phyloP scores from a whole-genome alignment of 2,329 filamentous ascomycete species.

The Penicillium sclerotiorum region DNA sequence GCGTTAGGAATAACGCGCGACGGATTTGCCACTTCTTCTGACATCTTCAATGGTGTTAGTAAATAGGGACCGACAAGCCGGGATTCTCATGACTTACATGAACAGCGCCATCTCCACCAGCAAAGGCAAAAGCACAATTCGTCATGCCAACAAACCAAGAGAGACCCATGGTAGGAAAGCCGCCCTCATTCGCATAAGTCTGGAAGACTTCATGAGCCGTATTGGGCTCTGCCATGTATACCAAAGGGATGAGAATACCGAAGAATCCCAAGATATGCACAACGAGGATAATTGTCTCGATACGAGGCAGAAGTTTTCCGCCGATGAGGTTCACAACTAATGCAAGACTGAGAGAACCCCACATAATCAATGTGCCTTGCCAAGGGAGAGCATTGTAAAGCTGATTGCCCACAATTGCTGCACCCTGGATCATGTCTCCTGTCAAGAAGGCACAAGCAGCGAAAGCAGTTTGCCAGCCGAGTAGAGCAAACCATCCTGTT shows the following conservation, averaged over 20 bases:
- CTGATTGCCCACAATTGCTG: constrained; percentile 40
- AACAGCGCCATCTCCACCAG: constrained; percentile 42
- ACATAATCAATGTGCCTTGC: constrained; percentile 55
- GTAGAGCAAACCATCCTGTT: constrained; percentile 44
- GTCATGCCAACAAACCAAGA: constrained; percentile 44
- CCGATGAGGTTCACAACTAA: constrained; percentile 49
- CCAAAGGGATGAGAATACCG: constrained; percentile 52
- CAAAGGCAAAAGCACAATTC: constrained; percentile 41
- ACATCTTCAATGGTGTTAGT: constrained; percentile 26
- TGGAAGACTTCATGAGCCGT: constrained; percentile 50
- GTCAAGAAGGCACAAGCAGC: constrained; percentile 40
- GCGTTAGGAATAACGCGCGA: constrained; percentile 38
- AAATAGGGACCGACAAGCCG: not conserved
- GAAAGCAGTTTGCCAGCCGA: constrained; percentile 49
- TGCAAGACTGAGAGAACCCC: constrained; percentile 44
- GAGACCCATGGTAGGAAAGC: constrained; percentile 46
- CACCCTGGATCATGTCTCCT: constrained; percentile 40
- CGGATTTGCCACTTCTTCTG: constrained; percentile 46
- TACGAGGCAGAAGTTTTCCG: constrained; percentile 46
- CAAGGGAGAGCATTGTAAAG: constrained; percentile 45
- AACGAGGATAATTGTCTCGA: constrained; percentile 54
- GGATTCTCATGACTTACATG: constrained; percentile 33
- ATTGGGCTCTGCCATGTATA: constrained; percentile 45
- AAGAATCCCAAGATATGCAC: constrained; percentile 57
- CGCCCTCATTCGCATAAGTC: constrained; percentile 50